Conservation (phyloP, 768 basidiomycete genomes). For the Collybia sordida region DNA sequence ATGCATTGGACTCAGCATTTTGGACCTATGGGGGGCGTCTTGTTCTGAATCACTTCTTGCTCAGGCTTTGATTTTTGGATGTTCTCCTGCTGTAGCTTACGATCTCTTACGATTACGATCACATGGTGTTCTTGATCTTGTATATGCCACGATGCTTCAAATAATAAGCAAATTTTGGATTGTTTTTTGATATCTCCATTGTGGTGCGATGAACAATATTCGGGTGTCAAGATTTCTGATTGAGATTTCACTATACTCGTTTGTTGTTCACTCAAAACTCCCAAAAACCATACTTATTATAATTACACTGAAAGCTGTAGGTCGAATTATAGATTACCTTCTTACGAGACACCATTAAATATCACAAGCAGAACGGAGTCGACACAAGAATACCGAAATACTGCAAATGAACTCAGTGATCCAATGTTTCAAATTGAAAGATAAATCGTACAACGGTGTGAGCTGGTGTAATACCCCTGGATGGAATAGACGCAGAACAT, state of each 20-base stretch:
- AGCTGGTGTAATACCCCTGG: conserved; percentile 42
- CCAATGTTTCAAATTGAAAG: neutral
- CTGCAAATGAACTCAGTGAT: conserved; percentile 15
- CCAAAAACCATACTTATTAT: no score
- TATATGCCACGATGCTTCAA: neutral
- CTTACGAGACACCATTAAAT: no score
- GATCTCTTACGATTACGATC: neutral
- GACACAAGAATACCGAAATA: conserved; percentile 39
- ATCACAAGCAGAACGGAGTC: conserved; percentile 32
- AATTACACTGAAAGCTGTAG: no score
- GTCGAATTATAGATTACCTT: no score
- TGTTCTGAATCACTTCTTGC: conserved; percentile 2
- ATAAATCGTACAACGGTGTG: conserved; percentile 38
- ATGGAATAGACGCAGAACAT: conserved; percentile 49
- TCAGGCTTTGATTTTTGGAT: neutral
- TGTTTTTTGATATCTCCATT: no score
- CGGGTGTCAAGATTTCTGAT: no score
- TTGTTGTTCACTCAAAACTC: no score
- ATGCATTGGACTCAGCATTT: conserved; percentile 1
- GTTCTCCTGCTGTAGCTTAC: conserved; percentile 1
- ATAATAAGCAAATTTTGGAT: no score
- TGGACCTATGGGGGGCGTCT: neutral
- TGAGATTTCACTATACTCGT: no score
- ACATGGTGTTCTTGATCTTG: neutral
- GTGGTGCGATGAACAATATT: no score